Base-by-base conservation (phyloP, 225 moss, liverwort and hornwort genomes). In the Marchantia polymorpha region DNA sequence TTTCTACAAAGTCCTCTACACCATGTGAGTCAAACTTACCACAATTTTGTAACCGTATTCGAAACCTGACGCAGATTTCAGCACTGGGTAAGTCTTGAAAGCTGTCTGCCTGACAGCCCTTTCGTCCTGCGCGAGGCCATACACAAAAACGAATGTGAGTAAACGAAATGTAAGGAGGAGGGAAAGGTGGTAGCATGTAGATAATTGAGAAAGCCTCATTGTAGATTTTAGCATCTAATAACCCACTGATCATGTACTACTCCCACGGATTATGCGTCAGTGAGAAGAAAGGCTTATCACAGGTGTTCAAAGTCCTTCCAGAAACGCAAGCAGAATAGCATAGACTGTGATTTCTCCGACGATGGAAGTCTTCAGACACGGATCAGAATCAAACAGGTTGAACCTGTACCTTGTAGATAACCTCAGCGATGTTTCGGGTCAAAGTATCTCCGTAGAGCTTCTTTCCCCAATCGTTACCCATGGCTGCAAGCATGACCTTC, bases 401-500 rank as follows among this genome's bases (percentile, higher is more conserved):
- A 25, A 73, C 7, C 51, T 51, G 10, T 81, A 96, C 96, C 92
- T 99, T 99, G 87, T 99, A 95, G 12, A 99, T 76, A 30, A 99
- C 93, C 56, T 90, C 91, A 77, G 93, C 99, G 74, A 99, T 99
- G 79, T 99, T 99, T 17, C 99, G 92, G 20, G 95, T 99, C 56
- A 99, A 87, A 27, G 95, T 99, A 83, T 90, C 89, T 84, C 78
- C 85, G 59, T 95, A 99, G n/a, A 99, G 69, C 82, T 93, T 99
- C 90, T 83, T 93, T 80, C 99, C 99, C 95, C 92, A 99, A 29
- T 91, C 86, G 77, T 99, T 95, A 64, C 87, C 83, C 97, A 99
- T 99, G 23, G 95, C 92, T 83, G 90, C 89, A 52, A 99, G 80
- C 99, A 99, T 99, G 83, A 99, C 77, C 81, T 99, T 99, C n/a